Conservation (phyloP, 2,329 filamentous ascomycete genomes). For the Penicillium glabrum region DNA sequence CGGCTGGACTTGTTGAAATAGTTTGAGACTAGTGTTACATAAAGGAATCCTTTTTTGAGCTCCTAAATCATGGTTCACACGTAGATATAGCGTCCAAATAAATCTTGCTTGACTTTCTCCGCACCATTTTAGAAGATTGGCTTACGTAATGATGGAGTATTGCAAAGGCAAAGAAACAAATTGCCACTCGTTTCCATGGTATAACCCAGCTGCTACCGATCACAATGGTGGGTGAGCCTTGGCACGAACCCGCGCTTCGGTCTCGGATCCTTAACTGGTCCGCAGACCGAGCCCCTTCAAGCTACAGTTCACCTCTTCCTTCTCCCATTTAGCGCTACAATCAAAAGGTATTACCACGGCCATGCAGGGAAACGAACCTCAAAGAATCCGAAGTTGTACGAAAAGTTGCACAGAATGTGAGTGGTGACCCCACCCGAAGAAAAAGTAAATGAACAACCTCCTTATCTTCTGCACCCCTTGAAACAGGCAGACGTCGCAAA, state of each 20-base stretch:
- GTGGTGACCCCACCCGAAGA: neutral
- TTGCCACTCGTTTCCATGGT: too few relatives aligned
- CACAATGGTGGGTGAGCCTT: too few relatives aligned
- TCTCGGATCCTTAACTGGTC: neutral
- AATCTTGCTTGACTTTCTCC: neutral
- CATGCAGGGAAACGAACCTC: neutral
- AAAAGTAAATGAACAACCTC: neutral
- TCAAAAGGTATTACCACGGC: neutral
- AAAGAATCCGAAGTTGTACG: neutral
- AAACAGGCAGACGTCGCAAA: neutral
- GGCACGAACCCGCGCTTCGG: neutral
- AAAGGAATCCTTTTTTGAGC: neutral
- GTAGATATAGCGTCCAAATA: too few relatives aligned
- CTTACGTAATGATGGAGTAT: too few relatives aligned
- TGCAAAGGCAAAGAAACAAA: too few relatives aligned
- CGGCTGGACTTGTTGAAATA: constrained; percentile 26
- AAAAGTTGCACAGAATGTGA: neutral
- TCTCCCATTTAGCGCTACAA: neutral
- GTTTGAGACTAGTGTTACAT: neutral
- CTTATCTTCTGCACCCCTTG: neutral
- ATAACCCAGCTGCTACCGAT: too few relatives aligned
- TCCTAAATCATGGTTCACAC: too few relatives aligned
- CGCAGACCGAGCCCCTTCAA: neutral
- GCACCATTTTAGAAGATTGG: too few relatives aligned
- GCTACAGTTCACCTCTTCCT: neutral